phyloP scores from a whole-genome alignment of 805 yeast genomes.

The Monosporozyma siamensis region DNA sequence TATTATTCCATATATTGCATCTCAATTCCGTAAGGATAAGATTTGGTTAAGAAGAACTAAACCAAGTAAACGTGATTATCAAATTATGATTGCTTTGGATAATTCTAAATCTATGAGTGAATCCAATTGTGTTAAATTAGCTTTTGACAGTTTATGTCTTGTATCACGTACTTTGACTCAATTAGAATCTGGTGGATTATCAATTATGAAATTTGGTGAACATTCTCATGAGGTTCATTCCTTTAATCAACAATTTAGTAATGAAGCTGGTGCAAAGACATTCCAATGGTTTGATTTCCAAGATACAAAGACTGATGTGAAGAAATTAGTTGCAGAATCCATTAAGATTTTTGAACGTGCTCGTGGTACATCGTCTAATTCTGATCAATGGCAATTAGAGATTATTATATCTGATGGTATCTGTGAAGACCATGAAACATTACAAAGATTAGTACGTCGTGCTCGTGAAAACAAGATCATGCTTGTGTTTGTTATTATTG shows the following conservation, averaged over 20 bases:
- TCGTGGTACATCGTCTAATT: conserved; percentile 36
- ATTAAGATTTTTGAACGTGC: conserved; percentile 61
- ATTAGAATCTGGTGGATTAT: conserved; percentile 86
- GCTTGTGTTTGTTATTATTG: conserved; percentile 91
- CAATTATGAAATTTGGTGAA: conserved; percentile 86
- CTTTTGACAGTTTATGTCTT: conserved; percentile 88
- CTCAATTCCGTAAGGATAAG: conserved; percentile 93
- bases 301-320: conserved; percentile 79
- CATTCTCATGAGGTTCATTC: conserved; percentile 77
- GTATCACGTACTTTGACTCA: conserved; percentile 91
- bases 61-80: conserved; percentile 95
- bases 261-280: conserved; percentile 73
- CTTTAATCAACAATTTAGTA: conserved; percentile 74
- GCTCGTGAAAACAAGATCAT: conserved; percentile 89
- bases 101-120: conserved; percentile 97
- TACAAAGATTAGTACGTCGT: conserved; percentile 74
- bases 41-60: conserved; percentile 97
- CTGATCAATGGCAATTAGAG: conserved; percentile 86
- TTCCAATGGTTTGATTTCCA: conserved; percentile 87
- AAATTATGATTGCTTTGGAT: conserved; percentile 94
- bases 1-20: conserved; percentile 94
- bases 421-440: conserved; percentile 84
- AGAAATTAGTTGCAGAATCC: conserved; percentile 60
- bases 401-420: conserved; percentile 94
- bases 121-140: conserved; percentile 78